A percentile compares a stretch with the other conserved stretches of the same genome.
These are phyloP conservation scores for Pittosporum tobira DNA, from an alignment of 129 eudicot genomes.

Conservation along the genomic window DNA sequence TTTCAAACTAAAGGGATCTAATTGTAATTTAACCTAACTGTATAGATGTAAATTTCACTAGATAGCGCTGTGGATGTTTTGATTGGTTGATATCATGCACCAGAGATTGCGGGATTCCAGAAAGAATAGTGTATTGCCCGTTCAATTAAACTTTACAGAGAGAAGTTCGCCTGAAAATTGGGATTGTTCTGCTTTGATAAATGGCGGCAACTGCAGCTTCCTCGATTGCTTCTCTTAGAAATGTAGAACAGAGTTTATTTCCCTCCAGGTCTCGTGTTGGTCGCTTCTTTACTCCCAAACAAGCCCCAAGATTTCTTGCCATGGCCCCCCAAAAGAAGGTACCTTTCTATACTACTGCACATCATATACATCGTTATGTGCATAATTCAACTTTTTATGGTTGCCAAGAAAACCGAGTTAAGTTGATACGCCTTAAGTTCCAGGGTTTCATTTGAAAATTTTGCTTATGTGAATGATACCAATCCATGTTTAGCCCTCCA, in stretches of 20 bases:
- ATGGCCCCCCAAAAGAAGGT: constrained; percentile 90
- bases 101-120: background rate
- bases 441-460: no score
- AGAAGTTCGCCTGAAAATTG: no score
- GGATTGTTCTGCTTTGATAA: background rate
- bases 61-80: constrained; percentile 41
- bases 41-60: background rate
- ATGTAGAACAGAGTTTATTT: constrained; percentile 20
- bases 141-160: no score
- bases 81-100: constrained; percentile 30
- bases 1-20: background rate
- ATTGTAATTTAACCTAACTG: background rate
- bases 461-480: no score
- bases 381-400: no score
- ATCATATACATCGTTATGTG: no score
- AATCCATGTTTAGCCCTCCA: no score
- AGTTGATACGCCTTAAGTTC: no score
- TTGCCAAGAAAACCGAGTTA: no score
- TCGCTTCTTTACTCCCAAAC: constrained; percentile 25
- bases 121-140: no score
- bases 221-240: constrained; percentile 24
- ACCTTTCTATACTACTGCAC: background rate
- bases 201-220: constrained; percentile 47
- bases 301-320: constrained; percentile 40
- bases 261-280: constrained; percentile 15